Conservation (phyloP, 2,329 filamentous ascomycete species). For the Botrytis medusae region DNA sequence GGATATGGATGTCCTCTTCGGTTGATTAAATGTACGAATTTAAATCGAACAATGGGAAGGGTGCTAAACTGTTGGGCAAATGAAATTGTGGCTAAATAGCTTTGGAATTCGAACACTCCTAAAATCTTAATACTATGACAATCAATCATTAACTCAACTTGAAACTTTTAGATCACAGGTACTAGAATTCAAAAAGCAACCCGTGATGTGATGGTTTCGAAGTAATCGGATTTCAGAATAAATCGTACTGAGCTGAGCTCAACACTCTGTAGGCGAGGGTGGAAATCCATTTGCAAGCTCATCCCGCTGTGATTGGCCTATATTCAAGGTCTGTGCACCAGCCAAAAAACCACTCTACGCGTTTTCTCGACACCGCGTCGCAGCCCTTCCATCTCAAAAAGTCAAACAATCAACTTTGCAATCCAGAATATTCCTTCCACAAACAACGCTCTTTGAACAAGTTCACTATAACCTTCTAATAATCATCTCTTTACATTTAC, state of each 20-base stretch:
- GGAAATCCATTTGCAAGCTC: not conserved
- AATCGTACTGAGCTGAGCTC: not conserved
- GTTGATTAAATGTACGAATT: not conserved
- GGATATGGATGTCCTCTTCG: conserved; percentile 48
- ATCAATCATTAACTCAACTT: no score
- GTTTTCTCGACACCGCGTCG: conserved; percentile 23
- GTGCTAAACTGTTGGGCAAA: not conserved
- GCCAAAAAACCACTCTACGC: conserved; percentile 23
- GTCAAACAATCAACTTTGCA: conserved; percentile 16
- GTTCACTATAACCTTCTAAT: not conserved
- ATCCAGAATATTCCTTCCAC: conserved; percentile 4
- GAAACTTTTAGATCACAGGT: no score
- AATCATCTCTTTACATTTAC: not conserved
- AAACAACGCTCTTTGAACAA: conserved; percentile 5
- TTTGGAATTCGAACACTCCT: not conserved
- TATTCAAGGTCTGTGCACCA: not conserved
- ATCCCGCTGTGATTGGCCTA: conserved; percentile 1
- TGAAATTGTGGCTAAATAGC: not conserved
- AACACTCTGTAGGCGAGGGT: not conserved
- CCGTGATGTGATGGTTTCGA: no score
- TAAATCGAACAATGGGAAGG: not conserved
- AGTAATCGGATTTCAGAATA: not conserved
- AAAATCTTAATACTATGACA: no score
- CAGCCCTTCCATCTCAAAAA: conserved; percentile 15
- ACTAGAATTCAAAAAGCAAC: no score